Evolutionary conservation across 2,329 filamentous ascomycete genomes (phyloP).

Genomic region (Nigrospora oryzae): DNA sequence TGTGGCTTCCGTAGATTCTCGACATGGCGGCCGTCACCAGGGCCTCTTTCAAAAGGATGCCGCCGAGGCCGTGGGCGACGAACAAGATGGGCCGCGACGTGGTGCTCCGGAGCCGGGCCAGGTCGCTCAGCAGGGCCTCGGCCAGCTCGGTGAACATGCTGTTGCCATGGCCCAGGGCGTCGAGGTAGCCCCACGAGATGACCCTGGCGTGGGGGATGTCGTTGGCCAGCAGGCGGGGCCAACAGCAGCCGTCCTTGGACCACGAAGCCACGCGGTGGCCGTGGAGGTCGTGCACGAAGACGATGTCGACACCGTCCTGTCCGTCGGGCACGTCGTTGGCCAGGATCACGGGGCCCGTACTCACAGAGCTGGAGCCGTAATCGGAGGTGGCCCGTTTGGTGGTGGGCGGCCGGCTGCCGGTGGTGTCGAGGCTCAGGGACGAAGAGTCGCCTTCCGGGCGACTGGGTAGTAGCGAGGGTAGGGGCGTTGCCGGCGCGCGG

Average conservation of each 20-base stretch:
- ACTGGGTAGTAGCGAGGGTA: too few relatives aligned
- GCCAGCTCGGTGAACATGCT: neutral
- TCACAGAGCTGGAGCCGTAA: neutral
- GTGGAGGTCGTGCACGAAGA: constrained; percentile 5
- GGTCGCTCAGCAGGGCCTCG: constrained; percentile 2
- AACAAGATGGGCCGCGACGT: constrained; percentile 1
- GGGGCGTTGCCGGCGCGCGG: neutral
- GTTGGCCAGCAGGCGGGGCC: constrained; percentile 3
- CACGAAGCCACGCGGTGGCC: constrained; percentile 4
- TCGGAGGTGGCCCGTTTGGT: neutral
- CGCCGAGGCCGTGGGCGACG: constrained; percentile 6
- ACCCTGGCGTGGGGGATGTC: constrained; percentile 3
- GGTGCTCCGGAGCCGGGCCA: neutral
- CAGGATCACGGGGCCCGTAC: constrained; percentile 1
- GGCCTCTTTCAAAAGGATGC: constrained; percentile 6
- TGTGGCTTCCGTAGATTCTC: constrained; percentile 4
- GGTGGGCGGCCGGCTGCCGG: neutral
- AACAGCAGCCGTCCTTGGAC: constrained; percentile 4
- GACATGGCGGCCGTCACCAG: constrained; percentile 3
- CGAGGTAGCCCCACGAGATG: constrained; percentile 3
- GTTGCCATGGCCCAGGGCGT: neutral
- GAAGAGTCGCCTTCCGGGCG: neutral
- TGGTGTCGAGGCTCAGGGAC: neutral
- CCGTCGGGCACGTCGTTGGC: neutral
- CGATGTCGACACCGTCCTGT: constrained; percentile 2